Evolutionary conservation across 768 basidiomycete genomes (phyloP), one percentile per base, ranked within the genome.

Genomic region (Chalciporus chontae): DNA sequence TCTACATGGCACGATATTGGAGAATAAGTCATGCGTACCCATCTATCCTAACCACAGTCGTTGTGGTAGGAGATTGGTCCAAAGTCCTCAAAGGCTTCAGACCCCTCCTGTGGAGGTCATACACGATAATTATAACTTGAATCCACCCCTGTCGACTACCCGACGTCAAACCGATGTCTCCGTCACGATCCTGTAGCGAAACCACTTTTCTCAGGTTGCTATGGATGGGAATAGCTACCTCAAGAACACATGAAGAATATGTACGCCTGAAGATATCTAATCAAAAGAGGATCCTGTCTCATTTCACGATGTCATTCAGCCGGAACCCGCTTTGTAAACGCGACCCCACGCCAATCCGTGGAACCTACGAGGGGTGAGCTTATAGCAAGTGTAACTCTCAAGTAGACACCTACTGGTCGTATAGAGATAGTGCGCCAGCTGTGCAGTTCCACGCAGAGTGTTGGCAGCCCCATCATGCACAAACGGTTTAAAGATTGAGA

Each of bases 361-460:
- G 62, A 81, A 71, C 39, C 67, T 68, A 42, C 9, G 26, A 45
- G 2, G 31, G 41, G 27, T 45, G 42, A 59, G 34, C 19, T 19
- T 0, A 24, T 29, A 37, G 23, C 45, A 15, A 17, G 6, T 34
- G 19, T 19, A 31, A 21, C 43, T 8, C 10, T 8, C 8, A 31
- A 15, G 5, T 31, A 5, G 26, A 27, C 18, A 51, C 63, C 56
- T 43, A 73, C 74, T 82, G 78, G 71, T 84, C 82, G 70, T 83
- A 84, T 45, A 84, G 62, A 24, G 82, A 80, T 59, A 84, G 65
- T 53, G 80, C 83, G 68, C 82, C 70, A 18, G 70, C 70, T n/a
- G 62, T 63, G 70, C 70, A n/a, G 72, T 53, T 67, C 83, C 79
- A 65, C 82, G 80, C 59, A 83, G 46, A 42, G 73, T 70, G 62